These are phyloP conservation scores for Globisporangium emineosum DNA, from an alignment of 352 stramenopile species.

Conservation along the genomic window DNA sequence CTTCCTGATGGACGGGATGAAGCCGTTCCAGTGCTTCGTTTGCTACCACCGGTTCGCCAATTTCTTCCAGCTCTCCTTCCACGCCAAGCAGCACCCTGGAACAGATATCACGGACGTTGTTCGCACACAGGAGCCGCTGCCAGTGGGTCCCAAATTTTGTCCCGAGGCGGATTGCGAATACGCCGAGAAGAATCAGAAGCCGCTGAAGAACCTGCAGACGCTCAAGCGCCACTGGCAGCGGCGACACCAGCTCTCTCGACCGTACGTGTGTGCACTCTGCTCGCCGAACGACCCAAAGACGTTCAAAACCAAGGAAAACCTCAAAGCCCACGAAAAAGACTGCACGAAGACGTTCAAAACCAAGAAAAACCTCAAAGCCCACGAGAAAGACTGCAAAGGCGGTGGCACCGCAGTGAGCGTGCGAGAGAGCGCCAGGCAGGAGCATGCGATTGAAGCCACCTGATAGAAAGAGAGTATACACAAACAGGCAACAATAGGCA, in stretches of 20 bases:
- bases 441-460: neutral
- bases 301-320: constrained; percentile 72
- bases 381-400: constrained; percentile 61
- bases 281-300: constrained; percentile 37
- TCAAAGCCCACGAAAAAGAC: constrained; percentile 68
- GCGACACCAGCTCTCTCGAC: constrained; percentile 45
- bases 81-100: constrained; percentile 55
- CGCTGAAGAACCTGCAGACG: constrained; percentile 64
- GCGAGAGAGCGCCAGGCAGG: neutral
- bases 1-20: constrained; percentile 56
- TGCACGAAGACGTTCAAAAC: constrained; percentile 76
- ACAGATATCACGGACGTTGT: constrained; percentile 29
- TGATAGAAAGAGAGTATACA: neutral
- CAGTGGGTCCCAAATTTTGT: constrained; percentile 60
- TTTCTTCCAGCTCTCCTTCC: constrained; percentile 72
- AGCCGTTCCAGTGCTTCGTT: constrained; percentile 63
- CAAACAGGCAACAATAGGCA: neutral
- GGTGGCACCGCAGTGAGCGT: constrained; percentile 4
- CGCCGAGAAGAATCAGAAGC: constrained; percentile 33
- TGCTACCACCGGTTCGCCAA: constrained; percentile 56
- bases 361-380: constrained; percentile 64
- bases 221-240: constrained; percentile 76
- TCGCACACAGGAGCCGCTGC: constrained; percentile 36
- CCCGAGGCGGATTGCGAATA: constrained; percentile 57
- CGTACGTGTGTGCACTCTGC: constrained; percentile 50